Conservation (phyloP, 805 yeast genomes). For the Blastobotrys attinorum region DNA sequence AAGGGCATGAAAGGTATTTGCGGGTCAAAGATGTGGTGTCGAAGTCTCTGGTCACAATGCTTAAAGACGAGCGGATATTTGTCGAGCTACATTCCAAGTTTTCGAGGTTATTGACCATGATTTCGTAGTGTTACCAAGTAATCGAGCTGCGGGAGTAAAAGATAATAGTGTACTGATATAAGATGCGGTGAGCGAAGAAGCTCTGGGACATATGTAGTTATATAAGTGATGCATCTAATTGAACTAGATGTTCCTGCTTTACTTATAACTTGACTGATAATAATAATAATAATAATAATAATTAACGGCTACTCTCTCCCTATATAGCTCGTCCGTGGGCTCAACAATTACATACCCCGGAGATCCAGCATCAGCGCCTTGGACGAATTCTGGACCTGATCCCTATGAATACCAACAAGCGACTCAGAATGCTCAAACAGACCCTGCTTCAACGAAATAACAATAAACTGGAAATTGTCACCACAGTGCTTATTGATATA, state of each 20-base stretch:
- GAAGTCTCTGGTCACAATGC: constrained; percentile 12
- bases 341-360: too few relatives aligned
- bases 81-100: constrained; percentile 6
- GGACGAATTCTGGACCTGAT: constrained; percentile 20
- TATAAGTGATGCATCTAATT: too few relatives aligned
- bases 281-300: too few relatives aligned
- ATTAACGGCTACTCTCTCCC: too few relatives aligned
- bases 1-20: constrained; percentile 15
- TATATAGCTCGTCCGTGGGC: too few relatives aligned
- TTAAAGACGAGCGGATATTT: constrained; percentile 13
- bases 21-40: constrained; percentile 13
- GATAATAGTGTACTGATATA: too few relatives aligned
- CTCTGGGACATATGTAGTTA: too few relatives aligned
- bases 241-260: too few relatives aligned
- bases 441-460: constrained; percentile 81
- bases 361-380: constrained; percentile 20
- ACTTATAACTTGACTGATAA: too few relatives aligned
- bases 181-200: too few relatives aligned
- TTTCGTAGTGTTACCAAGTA: too few relatives aligned
- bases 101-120: background rate
- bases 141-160: too few relatives aligned
- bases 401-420: constrained; percentile 74
- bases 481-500: constrained; percentile 72
- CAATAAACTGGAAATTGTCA: constrained; percentile 65
- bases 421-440: constrained; percentile 85